These are phyloP conservation scores for Corymbia calophylla DNA, from an alignment of 441 rosid species.

Conservation along the genomic window DNA sequence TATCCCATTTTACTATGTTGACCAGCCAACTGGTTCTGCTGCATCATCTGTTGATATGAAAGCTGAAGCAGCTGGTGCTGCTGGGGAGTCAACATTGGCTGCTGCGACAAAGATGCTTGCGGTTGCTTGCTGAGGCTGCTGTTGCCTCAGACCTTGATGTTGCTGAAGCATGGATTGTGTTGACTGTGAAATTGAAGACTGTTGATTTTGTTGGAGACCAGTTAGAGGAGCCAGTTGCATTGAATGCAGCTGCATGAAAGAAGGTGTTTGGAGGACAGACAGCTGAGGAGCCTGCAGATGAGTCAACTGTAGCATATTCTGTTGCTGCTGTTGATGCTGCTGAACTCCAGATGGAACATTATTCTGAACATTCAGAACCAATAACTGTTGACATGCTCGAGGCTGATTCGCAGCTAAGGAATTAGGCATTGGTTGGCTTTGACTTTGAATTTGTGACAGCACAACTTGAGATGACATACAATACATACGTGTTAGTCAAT, in stretches of 20 bases:
- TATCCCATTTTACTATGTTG: conserved; percentile 66
- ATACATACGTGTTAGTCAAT: neutral
- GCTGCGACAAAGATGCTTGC: conserved; percentile 56
- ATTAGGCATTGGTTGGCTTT: conserved; percentile 50
- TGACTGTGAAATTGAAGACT: conserved; percentile 59
- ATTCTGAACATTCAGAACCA: conserved; percentile 63
- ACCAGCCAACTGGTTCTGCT: conserved; percentile 56
- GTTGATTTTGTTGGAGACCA: conserved; percentile 68
- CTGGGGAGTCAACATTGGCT: conserved; percentile 27
- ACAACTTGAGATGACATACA: conserved; percentile 30
- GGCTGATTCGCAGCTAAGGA: conserved; percentile 48
- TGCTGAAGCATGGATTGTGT: conserved; percentile 69
- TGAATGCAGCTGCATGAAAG: conserved; percentile 51
- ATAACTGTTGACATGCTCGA: conserved; percentile 54
- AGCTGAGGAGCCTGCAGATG: conserved; percentile 80
- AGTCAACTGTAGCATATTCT: conserved; percentile 45
- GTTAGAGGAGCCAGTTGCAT: conserved; percentile 50
- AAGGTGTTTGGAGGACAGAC: conserved; percentile 31
- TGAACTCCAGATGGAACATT: conserved; percentile 53
- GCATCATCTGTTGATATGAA: conserved; percentile 58
- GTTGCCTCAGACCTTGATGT: conserved; percentile 63
- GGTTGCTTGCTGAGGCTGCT: conserved; percentile 68
- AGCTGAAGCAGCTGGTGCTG: conserved; percentile 61
- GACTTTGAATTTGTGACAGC: conserved; percentile 50
- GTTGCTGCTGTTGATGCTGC: conserved; percentile 42